Conservation (phyloP, 2,329 filamentous ascomycete species). For the Fusarium falciforme region DNA sequence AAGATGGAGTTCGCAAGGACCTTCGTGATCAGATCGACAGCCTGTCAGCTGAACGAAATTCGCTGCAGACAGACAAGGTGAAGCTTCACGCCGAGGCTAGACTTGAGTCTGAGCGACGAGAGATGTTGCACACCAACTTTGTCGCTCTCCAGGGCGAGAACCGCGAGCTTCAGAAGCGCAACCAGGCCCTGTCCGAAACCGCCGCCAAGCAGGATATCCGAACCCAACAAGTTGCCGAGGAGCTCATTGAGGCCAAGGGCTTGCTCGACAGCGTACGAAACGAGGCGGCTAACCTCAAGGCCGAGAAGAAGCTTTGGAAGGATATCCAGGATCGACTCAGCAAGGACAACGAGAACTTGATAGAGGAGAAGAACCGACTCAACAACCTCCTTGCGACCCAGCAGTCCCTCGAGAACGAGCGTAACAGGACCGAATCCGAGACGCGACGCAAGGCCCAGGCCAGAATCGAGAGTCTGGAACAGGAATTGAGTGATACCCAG, state of each 20-base stretch:
- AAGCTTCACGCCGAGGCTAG: constrained; percentile 83
- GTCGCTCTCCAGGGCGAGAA: constrained; percentile 87
- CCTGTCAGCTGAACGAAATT: constrained; percentile 83
- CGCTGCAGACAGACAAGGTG: constrained; percentile 84
- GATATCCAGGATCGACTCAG: constrained; percentile 89
- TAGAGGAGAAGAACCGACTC: constrained; percentile 85
- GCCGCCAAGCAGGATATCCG: constrained; percentile 90
- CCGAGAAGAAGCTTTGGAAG: constrained; percentile 95
- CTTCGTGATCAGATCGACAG: constrained; percentile 87
- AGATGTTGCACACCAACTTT: constrained; percentile 91
- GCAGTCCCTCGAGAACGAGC: constrained; percentile 91
- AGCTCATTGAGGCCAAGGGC: constrained; percentile 86
- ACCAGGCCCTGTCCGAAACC: constrained; percentile 79
- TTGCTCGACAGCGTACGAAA: constrained; percentile 88
- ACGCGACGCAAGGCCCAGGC: constrained; percentile 81
- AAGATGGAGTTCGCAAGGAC: constrained; percentile 81
- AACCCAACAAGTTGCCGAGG: constrained; percentile 92
- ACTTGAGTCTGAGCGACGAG: constrained; percentile 84
- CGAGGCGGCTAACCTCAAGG: constrained; percentile 92
- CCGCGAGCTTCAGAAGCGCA: constrained; percentile 84
- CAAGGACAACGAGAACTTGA: constrained; percentile 86
- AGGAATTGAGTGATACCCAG: constrained; percentile 81
- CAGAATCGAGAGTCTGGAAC: constrained; percentile 82
- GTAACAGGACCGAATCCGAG: constrained; percentile 86
- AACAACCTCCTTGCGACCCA: constrained; percentile 86